These are phyloP conservation scores for Hygrophorus pudorinus DNA, from an alignment of 768 basidiomycete species.

Conservation along the genomic window DNA sequence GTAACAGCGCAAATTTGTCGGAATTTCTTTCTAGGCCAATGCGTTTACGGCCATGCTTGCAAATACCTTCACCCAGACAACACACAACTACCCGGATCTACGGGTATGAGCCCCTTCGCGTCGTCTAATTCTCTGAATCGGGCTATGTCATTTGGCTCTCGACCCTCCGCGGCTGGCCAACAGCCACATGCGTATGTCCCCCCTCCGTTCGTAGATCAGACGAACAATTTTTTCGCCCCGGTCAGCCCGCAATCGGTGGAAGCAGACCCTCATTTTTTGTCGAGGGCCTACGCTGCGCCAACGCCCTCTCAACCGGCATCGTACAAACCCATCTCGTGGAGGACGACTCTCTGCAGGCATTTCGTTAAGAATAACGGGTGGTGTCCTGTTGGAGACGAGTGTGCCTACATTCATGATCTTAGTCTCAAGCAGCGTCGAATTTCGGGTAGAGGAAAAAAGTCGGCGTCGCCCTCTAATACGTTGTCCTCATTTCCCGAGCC, in stretches of 20 bases:
- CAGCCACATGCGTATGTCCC: too few species aligned
- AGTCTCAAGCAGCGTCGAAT: conserved; percentile 10
- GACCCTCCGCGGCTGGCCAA: too few species aligned
- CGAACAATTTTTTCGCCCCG: too few species aligned
- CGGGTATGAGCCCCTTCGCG: not conserved
- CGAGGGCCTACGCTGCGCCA: not conserved
- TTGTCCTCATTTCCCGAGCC: conserved; percentile 1
- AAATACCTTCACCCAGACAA: not conserved
- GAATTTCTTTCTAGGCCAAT: not conserved
- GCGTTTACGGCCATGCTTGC: not conserved
- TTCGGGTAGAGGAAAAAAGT: conserved; percentile 16
- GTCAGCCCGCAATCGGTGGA: not conserved
- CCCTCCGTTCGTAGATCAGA: too few species aligned
- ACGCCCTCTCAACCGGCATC: not conserved
- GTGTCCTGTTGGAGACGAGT: conserved; percentile 32
- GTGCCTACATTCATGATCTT: conserved; percentile 21
- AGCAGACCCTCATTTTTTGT: not conserved
- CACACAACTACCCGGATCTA: not conserved
- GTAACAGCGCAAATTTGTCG: not conserved
- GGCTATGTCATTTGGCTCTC: not conserved
- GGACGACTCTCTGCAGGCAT: conserved; percentile 30
- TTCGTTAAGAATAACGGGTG: conserved; percentile 30
- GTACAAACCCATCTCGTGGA: conserved; percentile 19
- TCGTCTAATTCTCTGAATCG: not conserved
- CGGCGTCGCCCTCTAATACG: conserved; percentile 12